These are phyloP conservation scores for Fusarium aywerte DNA, from an alignment of 2,329 filamentous ascomycete species.

Conservation along the genomic window DNA sequence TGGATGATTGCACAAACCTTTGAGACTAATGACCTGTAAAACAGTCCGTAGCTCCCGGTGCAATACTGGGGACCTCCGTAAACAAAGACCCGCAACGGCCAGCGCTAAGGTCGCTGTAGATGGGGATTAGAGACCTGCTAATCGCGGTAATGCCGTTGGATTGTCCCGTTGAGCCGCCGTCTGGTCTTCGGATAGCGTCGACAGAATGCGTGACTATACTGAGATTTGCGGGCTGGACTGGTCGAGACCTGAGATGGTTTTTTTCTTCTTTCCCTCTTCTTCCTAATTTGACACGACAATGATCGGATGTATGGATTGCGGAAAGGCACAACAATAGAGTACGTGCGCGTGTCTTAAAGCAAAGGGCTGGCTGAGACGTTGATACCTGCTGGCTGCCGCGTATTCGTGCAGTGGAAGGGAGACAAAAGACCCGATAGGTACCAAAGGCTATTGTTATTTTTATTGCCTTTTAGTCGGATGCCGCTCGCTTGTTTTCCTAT, in stretches of 20 bases:
- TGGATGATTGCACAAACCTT: conserved; percentile 41
- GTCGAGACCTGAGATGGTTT: not conserved
- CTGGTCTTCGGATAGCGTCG: conserved; percentile 30
- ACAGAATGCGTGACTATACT: conserved; percentile 9
- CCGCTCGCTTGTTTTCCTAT: conserved; percentile 22
- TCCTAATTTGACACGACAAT: not conserved
- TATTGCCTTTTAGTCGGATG: conserved; percentile 32
- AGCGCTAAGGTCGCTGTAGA: conserved; percentile 36
- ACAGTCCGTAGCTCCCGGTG: conserved; percentile 45
- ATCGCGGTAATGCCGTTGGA: conserved; percentile 46
- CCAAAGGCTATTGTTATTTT: conserved; percentile 14
- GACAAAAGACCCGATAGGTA: not conserved
- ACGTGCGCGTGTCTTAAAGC: not conserved
- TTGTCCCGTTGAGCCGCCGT: conserved; percentile 39
- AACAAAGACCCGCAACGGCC: conserved; percentile 41
- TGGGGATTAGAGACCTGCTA: conserved; percentile 31
- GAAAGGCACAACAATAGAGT: not conserved
- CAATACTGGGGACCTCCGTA: conserved; percentile 33
- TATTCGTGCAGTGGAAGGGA: conserved; percentile 25
- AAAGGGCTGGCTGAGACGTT: conserved; percentile 33
- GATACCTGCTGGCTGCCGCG: conserved; percentile 28
- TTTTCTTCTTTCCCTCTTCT: not conserved
- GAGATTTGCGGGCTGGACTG: not conserved
- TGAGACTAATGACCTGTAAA: conserved; percentile 33
- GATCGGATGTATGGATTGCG: not conserved